phyloP scores from a whole-genome alignment of 306 rosid genomes.

The Mucuna pruriens region DNA sequence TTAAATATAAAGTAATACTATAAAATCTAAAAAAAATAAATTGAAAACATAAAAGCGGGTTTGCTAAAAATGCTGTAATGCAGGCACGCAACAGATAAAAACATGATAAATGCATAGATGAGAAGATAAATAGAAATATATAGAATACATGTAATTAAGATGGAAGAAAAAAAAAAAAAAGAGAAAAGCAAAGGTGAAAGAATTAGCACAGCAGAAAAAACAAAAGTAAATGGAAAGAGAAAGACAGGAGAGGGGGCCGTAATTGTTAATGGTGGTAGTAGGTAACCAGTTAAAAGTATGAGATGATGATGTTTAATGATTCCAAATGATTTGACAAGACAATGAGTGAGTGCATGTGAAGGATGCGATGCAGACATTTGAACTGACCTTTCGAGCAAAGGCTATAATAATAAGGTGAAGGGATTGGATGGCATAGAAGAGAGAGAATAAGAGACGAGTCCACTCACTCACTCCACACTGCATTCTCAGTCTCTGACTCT shows the following conservation, averaged over 20 bases:
- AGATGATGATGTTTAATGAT: conserved; percentile 36
- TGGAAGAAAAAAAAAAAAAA: too few species aligned
- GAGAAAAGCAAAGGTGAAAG: background rate
- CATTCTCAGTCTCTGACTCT: conserved; percentile 18
- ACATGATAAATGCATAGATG: background rate
- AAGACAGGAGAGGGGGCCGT: background rate
- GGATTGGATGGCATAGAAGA: background rate
- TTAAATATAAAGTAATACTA: too few species aligned
- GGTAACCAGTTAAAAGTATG: conserved; percentile 19
- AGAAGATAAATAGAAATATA: background rate
- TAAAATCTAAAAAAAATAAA: too few species aligned
- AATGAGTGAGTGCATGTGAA: conserved; percentile 54
- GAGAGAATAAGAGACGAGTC: background rate
- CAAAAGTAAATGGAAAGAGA: background rate
- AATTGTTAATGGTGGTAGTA: background rate
- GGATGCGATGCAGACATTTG: conserved; percentile 59
- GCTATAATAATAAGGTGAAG: background rate
- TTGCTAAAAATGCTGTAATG: too few species aligned
- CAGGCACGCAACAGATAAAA: too few species aligned
- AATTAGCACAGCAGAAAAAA: background rate
- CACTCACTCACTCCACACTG: background rate
- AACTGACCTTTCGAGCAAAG: conserved; percentile 53
- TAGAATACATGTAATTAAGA: too few species aligned
- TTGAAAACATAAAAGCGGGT: too few species aligned
- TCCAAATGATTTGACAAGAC: conserved; percentile 68